These are phyloP conservation scores for Xylariaceae sp. DNA, from an alignment of 2,329 filamentous ascomycete genomes.

Conservation along the genomic window DNA sequence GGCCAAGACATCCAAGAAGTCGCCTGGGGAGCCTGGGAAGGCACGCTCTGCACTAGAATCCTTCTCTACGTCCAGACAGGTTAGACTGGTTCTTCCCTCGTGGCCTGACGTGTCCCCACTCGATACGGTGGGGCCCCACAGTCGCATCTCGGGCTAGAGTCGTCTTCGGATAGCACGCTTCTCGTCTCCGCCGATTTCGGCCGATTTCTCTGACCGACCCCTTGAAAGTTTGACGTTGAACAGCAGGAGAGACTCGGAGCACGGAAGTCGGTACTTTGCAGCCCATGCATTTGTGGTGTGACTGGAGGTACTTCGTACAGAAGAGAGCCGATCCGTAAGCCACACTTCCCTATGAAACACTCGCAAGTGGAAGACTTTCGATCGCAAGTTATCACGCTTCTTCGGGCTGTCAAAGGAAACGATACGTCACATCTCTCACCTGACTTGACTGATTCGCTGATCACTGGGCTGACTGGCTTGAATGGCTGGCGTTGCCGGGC, in stretches of 20 bases:
- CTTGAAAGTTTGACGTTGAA: too few species aligned
- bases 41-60: neutral
- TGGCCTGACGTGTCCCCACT: neutral
- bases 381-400: too few species aligned
- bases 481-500: neutral
- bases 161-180: neutral
- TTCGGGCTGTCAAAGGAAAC: neutral
- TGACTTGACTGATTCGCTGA: neutral
- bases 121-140: neutral
- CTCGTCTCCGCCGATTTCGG: neutral
- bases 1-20: too few species aligned
- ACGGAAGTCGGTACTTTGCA: too few species aligned
- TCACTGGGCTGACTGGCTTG: neutral
- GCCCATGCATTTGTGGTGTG: too few species aligned
- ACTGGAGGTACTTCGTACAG: too few species aligned
- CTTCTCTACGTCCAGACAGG: neutral
- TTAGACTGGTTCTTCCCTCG: neutral
- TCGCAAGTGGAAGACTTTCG: too few species aligned
- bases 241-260: too few species aligned
- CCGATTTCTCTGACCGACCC: neutral
- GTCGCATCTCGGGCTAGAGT: neutral
- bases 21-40: too few species aligned
- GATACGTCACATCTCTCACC: neutral
- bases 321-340: neutral
- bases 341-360: neutral